phyloP scores from a whole-genome alignment of 2,329 filamentous ascomycete genomes.

The Ustulina deusta region DNA sequence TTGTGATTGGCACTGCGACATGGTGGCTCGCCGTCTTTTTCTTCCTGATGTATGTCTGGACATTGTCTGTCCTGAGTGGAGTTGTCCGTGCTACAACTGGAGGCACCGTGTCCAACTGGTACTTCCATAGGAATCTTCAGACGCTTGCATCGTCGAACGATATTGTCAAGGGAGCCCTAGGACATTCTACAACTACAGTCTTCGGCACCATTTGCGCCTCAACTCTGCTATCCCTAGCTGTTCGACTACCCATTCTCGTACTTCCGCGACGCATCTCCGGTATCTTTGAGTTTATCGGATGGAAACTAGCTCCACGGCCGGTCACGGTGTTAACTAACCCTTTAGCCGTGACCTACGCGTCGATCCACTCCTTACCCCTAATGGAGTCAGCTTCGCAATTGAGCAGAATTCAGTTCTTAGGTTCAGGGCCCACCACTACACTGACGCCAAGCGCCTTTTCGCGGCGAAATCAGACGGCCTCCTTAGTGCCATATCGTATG shows the following conservation, averaged over 20 bases:
- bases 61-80: constrained; percentile 85
- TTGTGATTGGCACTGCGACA: constrained; percentile 86
- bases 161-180: constrained; percentile 84
- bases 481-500: constrained; percentile 87
- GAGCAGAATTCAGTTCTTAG: constrained; percentile 84
- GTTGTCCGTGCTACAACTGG: constrained; percentile 92
- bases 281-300: constrained; percentile 78
- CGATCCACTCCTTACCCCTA: constrained; percentile 90
- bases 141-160: constrained; percentile 82
- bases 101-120: constrained; percentile 98
- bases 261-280: constrained; percentile 76
- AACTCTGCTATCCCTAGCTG: constrained; percentile 81
- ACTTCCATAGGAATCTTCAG: constrained; percentile 90
- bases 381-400: constrained; percentile 81
- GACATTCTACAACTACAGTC: constrained; percentile 84
- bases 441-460: constrained; percentile 68
- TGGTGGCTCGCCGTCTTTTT: constrained; percentile 98
- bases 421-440: constrained; percentile 79
- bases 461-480: constrained; percentile 56
- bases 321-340: constrained; percentile 90
- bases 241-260: constrained; percentile 86
- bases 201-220: constrained; percentile 94
- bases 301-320: constrained; percentile 85
- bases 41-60: constrained; percentile 95
- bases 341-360: constrained; percentile 89